A percentile compares a stretch with the other conserved stretches of the same genome.
These are phyloP conservation scores for Claviceps humidiphila DNA, from an alignment of 2,329 filamentous ascomycete genomes.

Conservation along the genomic window DNA sequence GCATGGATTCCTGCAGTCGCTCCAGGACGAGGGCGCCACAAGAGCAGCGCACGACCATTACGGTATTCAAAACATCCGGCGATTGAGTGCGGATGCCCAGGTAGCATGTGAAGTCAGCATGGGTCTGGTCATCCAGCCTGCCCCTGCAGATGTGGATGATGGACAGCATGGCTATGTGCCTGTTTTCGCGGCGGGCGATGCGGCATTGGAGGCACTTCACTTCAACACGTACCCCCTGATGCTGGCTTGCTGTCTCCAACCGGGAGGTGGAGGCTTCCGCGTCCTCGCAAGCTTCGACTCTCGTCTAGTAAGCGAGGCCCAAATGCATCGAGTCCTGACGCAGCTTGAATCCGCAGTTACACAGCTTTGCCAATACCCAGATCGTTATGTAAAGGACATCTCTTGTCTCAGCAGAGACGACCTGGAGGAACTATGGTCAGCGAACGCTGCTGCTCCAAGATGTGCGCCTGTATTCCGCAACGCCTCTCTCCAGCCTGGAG, in stretches of 20 bases:
- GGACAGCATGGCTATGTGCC: neutral
- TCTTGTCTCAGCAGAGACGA: conserved; percentile 23
- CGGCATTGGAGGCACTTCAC: conserved; percentile 1
- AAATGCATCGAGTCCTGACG: neutral
- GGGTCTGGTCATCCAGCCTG: conserved; percentile 4
- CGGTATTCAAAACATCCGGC: conserved; percentile 16
- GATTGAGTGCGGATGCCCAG: conserved; percentile 6
- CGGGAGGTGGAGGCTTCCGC: neutral
- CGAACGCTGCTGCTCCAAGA: conserved; percentile 13
- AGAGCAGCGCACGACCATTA: conserved; percentile 14
- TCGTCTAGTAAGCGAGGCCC: neutral
- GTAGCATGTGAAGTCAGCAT: conserved; percentile 9
- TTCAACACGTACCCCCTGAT: conserved; percentile 3
- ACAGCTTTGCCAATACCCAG: conserved; percentile 27
- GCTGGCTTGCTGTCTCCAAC: neutral
- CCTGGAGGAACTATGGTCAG: conserved; percentile 19
- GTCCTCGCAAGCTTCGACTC: neutral
- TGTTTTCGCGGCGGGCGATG: neutral
- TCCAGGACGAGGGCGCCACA: conserved; percentile 13
- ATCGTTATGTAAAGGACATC: conserved; percentile 22
- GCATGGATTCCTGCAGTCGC: conserved; percentile 2
- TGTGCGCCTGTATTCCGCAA: conserved; percentile 9
- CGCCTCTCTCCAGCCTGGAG: conserved; percentile 9
- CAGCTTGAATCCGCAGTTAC: conserved; percentile 37
- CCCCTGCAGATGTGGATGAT: neutral